Evolutionary conservation across 2,329 filamentous ascomycete genomes (phyloP).

Genomic region (Fusarium phyllophilum): DNA sequence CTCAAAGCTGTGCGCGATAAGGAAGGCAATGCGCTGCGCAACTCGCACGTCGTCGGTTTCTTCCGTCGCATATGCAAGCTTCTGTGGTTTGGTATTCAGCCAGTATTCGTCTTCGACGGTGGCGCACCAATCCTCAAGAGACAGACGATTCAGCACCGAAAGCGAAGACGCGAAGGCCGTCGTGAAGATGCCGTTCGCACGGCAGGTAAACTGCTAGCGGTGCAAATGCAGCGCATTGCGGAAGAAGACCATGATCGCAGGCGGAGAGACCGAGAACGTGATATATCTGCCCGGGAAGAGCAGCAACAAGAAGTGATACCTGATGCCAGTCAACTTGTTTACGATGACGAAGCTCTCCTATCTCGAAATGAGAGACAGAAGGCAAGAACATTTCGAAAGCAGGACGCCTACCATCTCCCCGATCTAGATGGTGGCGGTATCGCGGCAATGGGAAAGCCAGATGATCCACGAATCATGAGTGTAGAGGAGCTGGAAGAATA

Average conservation of each 20-base stretch:
- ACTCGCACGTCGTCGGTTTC: conserved; percentile 96
- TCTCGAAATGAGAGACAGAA: conserved; percentile 77
- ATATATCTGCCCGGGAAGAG: conserved; percentile 52
- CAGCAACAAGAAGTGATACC: conserved; percentile 74
- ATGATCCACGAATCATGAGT: conserved; percentile 96
- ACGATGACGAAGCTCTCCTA: conserved; percentile 91
- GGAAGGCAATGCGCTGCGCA: conserved; percentile 94
- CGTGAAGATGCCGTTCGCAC: conserved; percentile 93
- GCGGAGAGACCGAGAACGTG: conserved; percentile 58
- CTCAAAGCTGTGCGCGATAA: conserved; percentile 98
- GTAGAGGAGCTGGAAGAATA: conserved; percentile 94
- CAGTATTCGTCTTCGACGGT: conserved; percentile 98
- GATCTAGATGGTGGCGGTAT: conserved; percentile 82
- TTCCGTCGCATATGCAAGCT: conserved; percentile 98
- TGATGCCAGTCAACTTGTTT: conserved; percentile 76
- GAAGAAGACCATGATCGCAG: conserved; percentile 83
- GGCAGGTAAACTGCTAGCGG: conserved; percentile 87
- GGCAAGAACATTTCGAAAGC: conserved; percentile 84
- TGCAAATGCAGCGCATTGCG: conserved; percentile 91
- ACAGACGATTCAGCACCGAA: conserved; percentile 84
- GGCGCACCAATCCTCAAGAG: conserved; percentile 91
- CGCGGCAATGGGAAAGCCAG: conserved; percentile 85
- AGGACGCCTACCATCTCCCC: conserved; percentile 94
- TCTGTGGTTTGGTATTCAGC: conserved; percentile 94
- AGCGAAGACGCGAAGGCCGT: conserved; percentile 83